Percentiles rank a stretch among this genome's conserved stretches.
Conservation (phyloP, 352 stramenopile genomes). For the Halophytophthora batemanensis region DNA sequence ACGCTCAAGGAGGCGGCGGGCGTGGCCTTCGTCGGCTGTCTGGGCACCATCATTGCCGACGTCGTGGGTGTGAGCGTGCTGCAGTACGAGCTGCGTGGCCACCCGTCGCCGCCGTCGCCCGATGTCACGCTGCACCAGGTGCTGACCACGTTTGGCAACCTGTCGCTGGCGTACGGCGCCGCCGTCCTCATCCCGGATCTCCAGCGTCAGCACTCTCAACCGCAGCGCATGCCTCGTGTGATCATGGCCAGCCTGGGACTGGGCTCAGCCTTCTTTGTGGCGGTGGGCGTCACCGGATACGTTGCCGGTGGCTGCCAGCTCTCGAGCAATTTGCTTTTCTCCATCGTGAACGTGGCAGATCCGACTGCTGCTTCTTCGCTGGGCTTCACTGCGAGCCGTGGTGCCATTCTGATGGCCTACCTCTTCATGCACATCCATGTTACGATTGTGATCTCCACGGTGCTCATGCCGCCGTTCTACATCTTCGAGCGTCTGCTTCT, state of each 20-base stretch:
- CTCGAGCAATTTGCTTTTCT: constrained; percentile 27
- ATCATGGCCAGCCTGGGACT: constrained; percentile 32
- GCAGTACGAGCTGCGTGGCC: constrained; percentile 23
- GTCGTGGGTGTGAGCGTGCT: constrained; percentile 20
- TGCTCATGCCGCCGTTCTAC: constrained; percentile 37
- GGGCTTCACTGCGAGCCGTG: constrained; percentile 24
- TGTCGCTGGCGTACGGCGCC: constrained; percentile 24
- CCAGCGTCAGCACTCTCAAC: constrained; percentile 34
- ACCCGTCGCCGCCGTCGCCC: constrained; percentile 18
- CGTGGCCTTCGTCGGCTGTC: constrained; percentile 21
- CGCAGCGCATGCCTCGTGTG: constrained; percentile 36
- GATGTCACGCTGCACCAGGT: constrained; percentile 28
- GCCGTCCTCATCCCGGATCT: constrained; percentile 25
- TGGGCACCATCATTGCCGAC: constrained; percentile 25
- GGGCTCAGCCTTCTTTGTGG: constrained; percentile 33
- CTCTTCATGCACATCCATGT: constrained; percentile 35
- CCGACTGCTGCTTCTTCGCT: constrained; percentile 14
- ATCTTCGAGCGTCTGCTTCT: constrained; percentile 35
- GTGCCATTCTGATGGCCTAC: constrained; percentile 25
- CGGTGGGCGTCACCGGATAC: constrained; percentile 30
- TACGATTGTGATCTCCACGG: constrained; percentile 39
- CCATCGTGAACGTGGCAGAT: constrained; percentile 20
- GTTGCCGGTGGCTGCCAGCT: constrained; percentile 33
- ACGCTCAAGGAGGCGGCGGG: constrained; percentile 17
- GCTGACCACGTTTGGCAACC: constrained; percentile 23